A percentile compares a stretch with the other conserved stretches of the same genome.
phyloP scores from a whole-genome alignment of 768 basidiomycete species.

The Amyloporia xantha region DNA sequence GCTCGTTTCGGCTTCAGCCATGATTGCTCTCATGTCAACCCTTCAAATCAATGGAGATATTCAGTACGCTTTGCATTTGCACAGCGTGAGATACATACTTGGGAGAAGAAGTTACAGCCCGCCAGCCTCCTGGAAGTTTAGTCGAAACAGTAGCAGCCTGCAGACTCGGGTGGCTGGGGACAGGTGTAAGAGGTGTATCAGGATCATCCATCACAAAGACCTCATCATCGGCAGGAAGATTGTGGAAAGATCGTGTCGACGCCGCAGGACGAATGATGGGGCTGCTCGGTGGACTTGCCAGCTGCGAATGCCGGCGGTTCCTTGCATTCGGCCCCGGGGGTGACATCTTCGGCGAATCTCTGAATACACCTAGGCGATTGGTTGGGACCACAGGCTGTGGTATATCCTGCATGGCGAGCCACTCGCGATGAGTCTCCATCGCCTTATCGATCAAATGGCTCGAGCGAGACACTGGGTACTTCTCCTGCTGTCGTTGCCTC shows the following conservation, averaged over 20 bases:
- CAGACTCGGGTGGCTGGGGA: slow-evolving; percentile 1
- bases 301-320: slow-evolving; percentile 13
- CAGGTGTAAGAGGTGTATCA: slow-evolving; percentile 25
- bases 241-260: slow-evolving; percentile 10
- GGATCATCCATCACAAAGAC: slow-evolving; percentile 82
- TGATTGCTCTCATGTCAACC: slow-evolving; percentile 78
- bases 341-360: slow-evolving; percentile 26
- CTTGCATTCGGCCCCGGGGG: slow-evolving; percentile 22
- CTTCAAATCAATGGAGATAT: too few relatives aligned
- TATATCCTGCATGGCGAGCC: slow-evolving; percentile 66
- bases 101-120: slow-evolving; percentile 32
- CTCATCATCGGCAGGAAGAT: slow-evolving; percentile 44
- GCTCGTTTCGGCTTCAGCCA: slow-evolving; percentile 64
- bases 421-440: slow-evolving; percentile 57
- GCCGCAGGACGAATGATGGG: slow-evolving; percentile 21
- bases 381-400: slow-evolving; percentile 45
- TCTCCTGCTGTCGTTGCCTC: slow-evolving; percentile 50
- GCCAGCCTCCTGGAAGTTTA: slow-evolving; percentile 26
- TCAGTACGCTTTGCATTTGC: too few relatives aligned
- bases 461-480: slow-evolving; percentile 61
- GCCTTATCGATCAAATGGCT: slow-evolving; percentile 44
- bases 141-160: background rate
- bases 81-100: too few relatives aligned
- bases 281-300: slow-evolving; percentile 22
- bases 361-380: slow-evolving; percentile 14